These are phyloP conservation scores for Magnusiomyces paraingens DNA, from an alignment of 1,139 yeast species.

Conservation along the genomic window DNA sequence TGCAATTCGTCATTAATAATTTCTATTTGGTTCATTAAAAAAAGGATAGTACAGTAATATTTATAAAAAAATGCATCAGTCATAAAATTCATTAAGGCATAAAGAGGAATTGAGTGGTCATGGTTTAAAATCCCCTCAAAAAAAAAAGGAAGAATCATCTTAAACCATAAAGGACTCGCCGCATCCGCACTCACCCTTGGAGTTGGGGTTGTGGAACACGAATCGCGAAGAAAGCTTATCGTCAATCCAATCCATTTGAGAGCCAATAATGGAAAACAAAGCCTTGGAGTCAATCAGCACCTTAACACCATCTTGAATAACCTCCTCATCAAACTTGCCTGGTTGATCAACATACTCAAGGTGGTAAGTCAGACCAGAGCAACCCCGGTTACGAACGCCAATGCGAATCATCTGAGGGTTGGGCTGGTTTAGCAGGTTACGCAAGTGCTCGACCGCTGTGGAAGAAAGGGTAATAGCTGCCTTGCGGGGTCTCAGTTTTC, in stretches of 20 bases:
- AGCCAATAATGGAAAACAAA: slow-evolving; percentile 87
- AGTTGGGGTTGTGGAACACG: slow-evolving; percentile 89
- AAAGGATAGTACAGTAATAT: background rate
- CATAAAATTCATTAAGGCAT: background rate
- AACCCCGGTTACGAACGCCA: slow-evolving; percentile 93
- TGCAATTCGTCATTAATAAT: too few species aligned
- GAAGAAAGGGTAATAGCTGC: slow-evolving; percentile 79
- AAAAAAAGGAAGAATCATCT: slow-evolving; percentile 7
- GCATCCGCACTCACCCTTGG: slow-evolving; percentile 97
- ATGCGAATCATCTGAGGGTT: slow-evolving; percentile 83
- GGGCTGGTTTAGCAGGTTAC: slow-evolving; percentile 65
- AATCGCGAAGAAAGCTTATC: slow-evolving; percentile 85
- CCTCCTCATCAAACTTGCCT: slow-evolving; percentile 88
- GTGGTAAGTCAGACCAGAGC: slow-evolving; percentile 90
- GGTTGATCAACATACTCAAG: slow-evolving; percentile 84
- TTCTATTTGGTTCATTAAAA: background rate
- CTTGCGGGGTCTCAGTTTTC: slow-evolving; percentile 75
- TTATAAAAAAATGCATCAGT: background rate
- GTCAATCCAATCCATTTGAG: slow-evolving; percentile 98
- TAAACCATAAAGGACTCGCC: slow-evolving; percentile 97
- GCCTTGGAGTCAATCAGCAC: slow-evolving; percentile 95
- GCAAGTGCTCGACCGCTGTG: slow-evolving; percentile 65
- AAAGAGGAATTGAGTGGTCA: background rate
- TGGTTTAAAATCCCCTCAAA: background rate
- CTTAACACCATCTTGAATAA: slow-evolving; percentile 82